A percentile compares a stretch with the other conserved stretches of the same genome.
These are phyloP conservation scores for Meyerozyma carpophila DNA, from an alignment of 1,139 yeast genomes.

Conservation along the genomic window DNA sequence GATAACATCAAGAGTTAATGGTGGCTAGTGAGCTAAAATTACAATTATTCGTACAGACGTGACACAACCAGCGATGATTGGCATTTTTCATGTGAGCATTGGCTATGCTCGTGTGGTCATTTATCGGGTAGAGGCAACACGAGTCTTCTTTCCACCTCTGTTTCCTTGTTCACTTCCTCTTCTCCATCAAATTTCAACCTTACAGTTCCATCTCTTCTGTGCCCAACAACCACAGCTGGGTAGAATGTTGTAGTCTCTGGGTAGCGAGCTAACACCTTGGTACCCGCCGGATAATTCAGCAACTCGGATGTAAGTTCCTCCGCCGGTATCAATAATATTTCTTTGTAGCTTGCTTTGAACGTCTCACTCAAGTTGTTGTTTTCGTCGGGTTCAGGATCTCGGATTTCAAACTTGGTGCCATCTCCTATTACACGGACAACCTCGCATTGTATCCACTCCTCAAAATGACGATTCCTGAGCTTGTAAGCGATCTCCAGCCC, in stretches of 20 bases:
- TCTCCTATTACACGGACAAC: conserved; percentile 75
- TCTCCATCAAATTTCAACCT: conserved; percentile 90
- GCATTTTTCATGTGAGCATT: conserved; percentile 1
- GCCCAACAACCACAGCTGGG: conserved; percentile 85
- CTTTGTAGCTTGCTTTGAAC: conserved; percentile 78
- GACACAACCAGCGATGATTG: not conserved
- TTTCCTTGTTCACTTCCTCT: conserved; percentile 93
- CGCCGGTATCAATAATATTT: conserved; percentile 70
- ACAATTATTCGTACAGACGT: not conserved
- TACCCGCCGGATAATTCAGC: conserved; percentile 63
- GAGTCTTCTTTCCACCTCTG: conserved; percentile 81
- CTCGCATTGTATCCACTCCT: conserved; percentile 97
- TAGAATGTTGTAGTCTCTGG: conserved; percentile 98
- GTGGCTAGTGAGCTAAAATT: not conserved
- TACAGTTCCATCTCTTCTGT: conserved; percentile 71
- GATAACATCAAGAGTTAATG: too few relatives aligned
- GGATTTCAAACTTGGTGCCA: conserved; percentile 75
- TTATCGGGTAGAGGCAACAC: conserved; percentile 71
- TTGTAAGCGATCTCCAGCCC: conserved; percentile 90
- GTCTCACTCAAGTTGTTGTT: conserved; percentile 84
- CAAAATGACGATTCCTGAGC: conserved; percentile 59
- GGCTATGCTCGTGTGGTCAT: conserved; percentile 6
- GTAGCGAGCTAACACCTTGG: conserved; percentile 85
- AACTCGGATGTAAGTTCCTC: conserved; percentile 34
- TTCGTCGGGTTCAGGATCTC: conserved; percentile 98